These are phyloP conservation scores for Barbatosphaeria neglecta DNA, from an alignment of 495 filamentous ascomycete genomes.

Conservation along the genomic window DNA sequence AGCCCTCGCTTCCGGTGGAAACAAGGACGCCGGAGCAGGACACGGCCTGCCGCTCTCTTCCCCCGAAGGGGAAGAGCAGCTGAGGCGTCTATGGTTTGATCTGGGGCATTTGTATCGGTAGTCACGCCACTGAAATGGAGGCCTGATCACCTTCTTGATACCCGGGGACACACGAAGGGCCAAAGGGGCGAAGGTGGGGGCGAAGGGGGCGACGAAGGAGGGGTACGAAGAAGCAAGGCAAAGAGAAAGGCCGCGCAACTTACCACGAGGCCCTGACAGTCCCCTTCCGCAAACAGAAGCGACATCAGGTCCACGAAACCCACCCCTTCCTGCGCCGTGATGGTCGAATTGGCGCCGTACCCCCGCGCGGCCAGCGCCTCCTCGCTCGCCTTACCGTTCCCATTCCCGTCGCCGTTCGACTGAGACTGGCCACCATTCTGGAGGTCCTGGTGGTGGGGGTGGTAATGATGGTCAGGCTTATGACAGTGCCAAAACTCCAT, in stretches of 20 bases:
- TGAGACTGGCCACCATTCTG: neutral
- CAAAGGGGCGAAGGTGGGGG: no score
- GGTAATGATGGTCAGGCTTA: conserved; percentile 53
- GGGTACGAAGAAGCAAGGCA: neutral
- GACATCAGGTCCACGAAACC: conserved; percentile 74
- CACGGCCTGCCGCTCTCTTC: neutral
- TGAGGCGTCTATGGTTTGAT: conserved; percentile 32
- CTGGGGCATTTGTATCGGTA: conserved; percentile 92
- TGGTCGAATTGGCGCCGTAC: conserved; percentile 61
- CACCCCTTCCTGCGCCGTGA: conserved; percentile 49
- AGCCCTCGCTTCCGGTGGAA: neutral
- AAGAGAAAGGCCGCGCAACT: conserved; percentile 18
- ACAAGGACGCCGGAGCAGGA: neutral
- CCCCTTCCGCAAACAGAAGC: conserved; percentile 52
- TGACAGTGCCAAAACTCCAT: conserved; percentile 99
- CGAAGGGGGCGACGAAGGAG: no score
- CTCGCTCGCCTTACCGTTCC: conserved; percentile 19
- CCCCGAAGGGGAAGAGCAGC: conserved; percentile 17
- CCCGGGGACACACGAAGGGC: conserved; percentile 35
- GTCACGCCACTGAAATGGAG: conserved; percentile 47
- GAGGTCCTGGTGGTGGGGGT: conserved; percentile 15
- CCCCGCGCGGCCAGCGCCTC: conserved; percentile 47
- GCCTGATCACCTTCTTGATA: conserved; percentile 80
- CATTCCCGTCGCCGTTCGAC: conserved; percentile 5
- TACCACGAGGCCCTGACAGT: conserved; percentile 58